phyloP scores from a whole-genome alignment of 805 yeast species.

The Wickerhamiella spandovensis region DNA sequence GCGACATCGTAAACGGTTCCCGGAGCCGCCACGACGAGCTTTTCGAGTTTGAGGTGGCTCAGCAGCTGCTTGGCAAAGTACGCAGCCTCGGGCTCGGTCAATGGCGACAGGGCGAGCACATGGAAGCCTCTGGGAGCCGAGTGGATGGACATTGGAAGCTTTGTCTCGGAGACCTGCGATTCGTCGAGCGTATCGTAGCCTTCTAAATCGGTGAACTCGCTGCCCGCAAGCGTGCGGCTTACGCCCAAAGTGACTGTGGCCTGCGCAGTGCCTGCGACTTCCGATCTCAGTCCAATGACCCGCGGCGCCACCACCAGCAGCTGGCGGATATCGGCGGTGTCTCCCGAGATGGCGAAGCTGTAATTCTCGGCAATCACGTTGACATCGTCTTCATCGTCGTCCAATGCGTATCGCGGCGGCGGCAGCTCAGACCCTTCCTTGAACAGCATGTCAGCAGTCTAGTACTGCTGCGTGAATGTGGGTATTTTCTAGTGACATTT shows the following conservation, averaged over 20 bases:
- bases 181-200: conserved; percentile 3
- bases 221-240: neutral
- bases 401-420: conserved; percentile 39
- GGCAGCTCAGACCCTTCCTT: conserved; percentile 31
- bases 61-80: conserved; percentile 9
- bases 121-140: conserved; percentile 2
- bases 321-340: neutral
- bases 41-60: neutral
- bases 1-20: conserved; percentile 12
- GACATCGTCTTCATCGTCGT: conserved; percentile 28
- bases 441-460: conserved; percentile 11
- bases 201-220: conserved; percentile 1
- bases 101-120: conserved; percentile 8
- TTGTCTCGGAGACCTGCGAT: neutral
- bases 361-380: conserved; percentile 1
- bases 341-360: neutral
- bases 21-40: conserved; percentile 11
- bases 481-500: too few species aligned
- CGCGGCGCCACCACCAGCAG: conserved; percentile 14
- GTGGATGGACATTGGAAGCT: neutral
- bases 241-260: neutral
- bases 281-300: neutral
- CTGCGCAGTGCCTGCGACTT: neutral
- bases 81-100: conserved; percentile 11
- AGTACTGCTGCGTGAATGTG: neutral